These are phyloP conservation scores for Kodamaea jinghongensis DNA, from an alignment of 805 yeast species.

Conservation along the genomic window DNA sequence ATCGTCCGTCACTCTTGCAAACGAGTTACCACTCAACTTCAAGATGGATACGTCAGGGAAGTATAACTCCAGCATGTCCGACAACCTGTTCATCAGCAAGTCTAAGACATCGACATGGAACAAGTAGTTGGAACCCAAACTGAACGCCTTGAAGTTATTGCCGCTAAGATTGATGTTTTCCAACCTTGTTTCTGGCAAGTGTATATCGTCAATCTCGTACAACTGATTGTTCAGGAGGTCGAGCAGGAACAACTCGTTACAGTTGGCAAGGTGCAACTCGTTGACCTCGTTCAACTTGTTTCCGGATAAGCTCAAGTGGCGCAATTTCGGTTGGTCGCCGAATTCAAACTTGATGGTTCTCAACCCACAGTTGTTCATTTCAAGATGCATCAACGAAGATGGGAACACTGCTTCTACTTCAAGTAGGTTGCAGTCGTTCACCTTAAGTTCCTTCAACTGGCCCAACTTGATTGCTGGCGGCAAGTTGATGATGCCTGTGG, in stretches of 20 bases:
- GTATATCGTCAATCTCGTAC: not conserved
- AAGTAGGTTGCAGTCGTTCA: slow-evolving; percentile 1
- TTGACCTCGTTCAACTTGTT: slow-evolving; percentile 3
- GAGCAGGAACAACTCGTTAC: slow-evolving; percentile 1
- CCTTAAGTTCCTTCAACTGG: not conserved
- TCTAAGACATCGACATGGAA: slow-evolving; percentile 3
- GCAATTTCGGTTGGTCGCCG: not conserved
- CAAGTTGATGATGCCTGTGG: slow-evolving; percentile 2
- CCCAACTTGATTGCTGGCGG: not conserved
- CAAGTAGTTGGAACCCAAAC: not conserved
- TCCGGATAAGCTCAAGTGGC: slow-evolving; percentile 1
- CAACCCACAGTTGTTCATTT: slow-evolving; percentile 5
- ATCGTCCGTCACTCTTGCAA: slow-evolving; percentile 5
- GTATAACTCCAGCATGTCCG: slow-evolving; percentile 1
- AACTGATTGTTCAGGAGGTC: slow-evolving; percentile 9
- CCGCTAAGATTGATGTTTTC: slow-evolving; percentile 4
- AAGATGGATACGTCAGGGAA: slow-evolving; percentile 4
- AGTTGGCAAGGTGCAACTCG: slow-evolving; percentile 5
- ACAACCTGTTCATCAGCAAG: slow-evolving; percentile 6
- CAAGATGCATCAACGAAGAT: not conserved
- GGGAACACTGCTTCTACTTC: not conserved
- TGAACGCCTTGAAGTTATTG: slow-evolving; percentile 2
- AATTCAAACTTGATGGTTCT: not conserved
- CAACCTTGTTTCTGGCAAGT: slow-evolving; percentile 2
- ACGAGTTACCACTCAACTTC: slow-evolving; percentile 5